Base-by-base conservation (phyloP, 2,329 filamentous ascomycete species). In the Xylaria sp. region DNA sequence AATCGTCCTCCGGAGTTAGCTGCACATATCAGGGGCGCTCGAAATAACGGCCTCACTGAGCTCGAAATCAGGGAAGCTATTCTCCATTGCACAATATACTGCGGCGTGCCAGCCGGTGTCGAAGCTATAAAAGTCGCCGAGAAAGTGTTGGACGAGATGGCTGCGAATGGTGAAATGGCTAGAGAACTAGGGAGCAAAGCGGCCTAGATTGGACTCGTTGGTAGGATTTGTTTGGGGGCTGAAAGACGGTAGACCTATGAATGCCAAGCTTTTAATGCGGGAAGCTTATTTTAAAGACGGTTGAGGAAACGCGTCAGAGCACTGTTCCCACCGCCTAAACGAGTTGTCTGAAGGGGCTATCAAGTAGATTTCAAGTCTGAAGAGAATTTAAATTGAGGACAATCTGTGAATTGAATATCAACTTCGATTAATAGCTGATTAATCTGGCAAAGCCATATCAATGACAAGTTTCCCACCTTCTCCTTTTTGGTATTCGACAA, bases 41-140 rank as follows among this genome's bases (percentile, higher is more conserved):
- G 88, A 69, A 89, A 86, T 70, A 91, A 91, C 70, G 89, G 89
- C 0, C 78, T 88, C 11, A 85, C 81, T 0, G 87, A 89, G 73
- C 73, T 88, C 22, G 88, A 90, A 76, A 89, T 91, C 58, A 79
- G 88, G 20, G 89, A 91, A 77, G 85, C 87, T 5, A 79, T 85
- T 44, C 67, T 84, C 25, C 83, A 85, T 60, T 79, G 80, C 22
- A 81, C 80, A 0, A 79, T 77, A 1, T 83, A 84, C 63, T 81
- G 80, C 63, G 81, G 82, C 15, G 77, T 81, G 4, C 81, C 81
- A 0, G 79, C 81, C 3, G 81, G 81, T 0, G 76, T 84, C 15
- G 81, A 83, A 61, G 81, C 77, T 5, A 78, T 78, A 67, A 76
- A 75, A 61, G 72, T 72, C 6, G 75, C 77, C 1, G 76, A 78